A percentile compares a stretch with the other conserved stretches of the same genome.
Evolutionary conservation across 164 flowering plant genomes (phyloP).

Genomic region (Piper betle): DNA sequence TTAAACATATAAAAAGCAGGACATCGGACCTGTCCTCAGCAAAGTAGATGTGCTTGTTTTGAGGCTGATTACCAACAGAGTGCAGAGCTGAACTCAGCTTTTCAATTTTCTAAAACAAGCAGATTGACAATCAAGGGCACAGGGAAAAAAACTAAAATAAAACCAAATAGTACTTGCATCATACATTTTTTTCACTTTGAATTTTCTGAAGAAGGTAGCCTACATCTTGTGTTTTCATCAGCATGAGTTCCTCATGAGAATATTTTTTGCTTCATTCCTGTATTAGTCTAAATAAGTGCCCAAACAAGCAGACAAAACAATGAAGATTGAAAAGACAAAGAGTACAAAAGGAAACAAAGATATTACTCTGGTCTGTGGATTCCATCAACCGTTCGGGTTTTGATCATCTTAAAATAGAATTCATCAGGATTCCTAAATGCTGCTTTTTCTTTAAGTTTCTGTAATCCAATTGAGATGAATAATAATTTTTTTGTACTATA

Average conservation of each 20-base stretch:
- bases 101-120: conserved; percentile 61
- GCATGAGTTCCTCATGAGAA: conserved; percentile 58
- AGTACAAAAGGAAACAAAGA: background rate
- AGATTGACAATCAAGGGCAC: conserved; percentile 5
- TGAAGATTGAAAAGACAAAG: background rate
- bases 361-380: conserved; percentile 59
- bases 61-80: conserved; percentile 33
- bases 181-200: conserved; percentile 71
- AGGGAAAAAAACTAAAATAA: background rate
- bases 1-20: background rate
- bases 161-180: background rate
- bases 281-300: background rate
- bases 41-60: conserved; percentile 54
- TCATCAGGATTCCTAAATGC: conserved; percentile 84
- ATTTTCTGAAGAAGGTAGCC: conserved; percentile 69
- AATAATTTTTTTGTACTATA: background rate
- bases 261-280: conserved; percentile 62
- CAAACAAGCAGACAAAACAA: background rate
- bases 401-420: conserved; percentile 74
- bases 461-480: conserved; percentile 5
- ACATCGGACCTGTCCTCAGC: conserved; percentile 63
- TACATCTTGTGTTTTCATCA: conserved; percentile 88
- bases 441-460: conserved; percentile 84
- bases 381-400: conserved; percentile 47
- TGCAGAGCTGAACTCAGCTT: conserved; percentile 48